Percentiles rank a stretch among this genome's conserved stretches.
Evolutionary conservation across 306 rosid species (phyloP).

Genomic region (Rosa multiflora): DNA sequence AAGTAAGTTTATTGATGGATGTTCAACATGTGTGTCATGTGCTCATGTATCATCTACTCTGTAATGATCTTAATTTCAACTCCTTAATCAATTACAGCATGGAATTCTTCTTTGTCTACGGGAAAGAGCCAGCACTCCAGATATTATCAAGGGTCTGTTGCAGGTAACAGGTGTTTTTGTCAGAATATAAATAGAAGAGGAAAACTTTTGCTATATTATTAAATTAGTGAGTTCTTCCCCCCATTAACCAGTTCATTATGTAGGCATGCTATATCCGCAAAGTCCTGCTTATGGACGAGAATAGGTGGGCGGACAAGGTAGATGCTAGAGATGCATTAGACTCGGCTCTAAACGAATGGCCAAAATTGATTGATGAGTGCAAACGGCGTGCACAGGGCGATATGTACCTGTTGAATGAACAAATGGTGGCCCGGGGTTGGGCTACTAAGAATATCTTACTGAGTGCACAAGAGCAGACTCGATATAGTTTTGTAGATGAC

Average conservation of each 20-base stretch:
- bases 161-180: constrained; percentile 49
- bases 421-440: constrained; percentile 66
- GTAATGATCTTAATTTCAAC: constrained; percentile 4
- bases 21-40: neutral
- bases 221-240: neutral
- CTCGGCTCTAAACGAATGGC: constrained; percentile 51
- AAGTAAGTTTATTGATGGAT: constrained; percentile 41
- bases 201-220: neutral
- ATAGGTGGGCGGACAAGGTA: constrained; percentile 34
- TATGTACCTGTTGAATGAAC: constrained; percentile 43
- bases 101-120: constrained; percentile 72
- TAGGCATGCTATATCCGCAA: constrained; percentile 73
- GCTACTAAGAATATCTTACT: constrained; percentile 59
- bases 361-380: constrained; percentile 52
- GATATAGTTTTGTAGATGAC: constrained; percentile 62
- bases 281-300: constrained; percentile 36
- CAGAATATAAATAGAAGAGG: neutral
- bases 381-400: constrained; percentile 53
- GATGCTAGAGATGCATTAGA: constrained; percentile 36
- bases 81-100: constrained; percentile 32
- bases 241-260: neutral
- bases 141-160: constrained; percentile 62
- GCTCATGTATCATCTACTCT: constrained; percentile 4
- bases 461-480: constrained; percentile 52
- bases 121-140: constrained; percentile 57